These are phyloP conservation scores for Rhamnella rubrinervis DNA, from an alignment of 331 rosid genomes.

Conservation along the genomic window DNA sequence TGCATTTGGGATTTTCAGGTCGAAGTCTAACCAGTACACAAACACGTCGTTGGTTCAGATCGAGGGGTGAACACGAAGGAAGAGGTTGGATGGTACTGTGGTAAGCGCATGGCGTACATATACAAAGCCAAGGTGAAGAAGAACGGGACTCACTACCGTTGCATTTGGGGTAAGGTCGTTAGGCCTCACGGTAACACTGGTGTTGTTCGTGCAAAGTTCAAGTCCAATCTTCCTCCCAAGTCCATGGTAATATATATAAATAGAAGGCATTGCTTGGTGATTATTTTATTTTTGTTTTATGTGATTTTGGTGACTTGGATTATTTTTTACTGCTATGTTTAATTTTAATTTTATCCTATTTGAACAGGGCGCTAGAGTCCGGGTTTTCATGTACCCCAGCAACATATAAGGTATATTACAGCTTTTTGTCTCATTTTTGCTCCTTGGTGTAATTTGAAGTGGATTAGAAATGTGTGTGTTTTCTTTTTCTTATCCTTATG, in stretches of 20 bases:
- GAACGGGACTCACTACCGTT: constrained; percentile 73
- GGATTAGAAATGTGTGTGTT: too few relatives aligned
- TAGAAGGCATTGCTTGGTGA: too few relatives aligned
- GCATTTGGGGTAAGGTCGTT: constrained; percentile 78
- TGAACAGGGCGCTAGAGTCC: constrained; percentile 70
- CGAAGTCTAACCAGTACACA: constrained; percentile 82
- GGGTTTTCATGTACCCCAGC: constrained; percentile 88
- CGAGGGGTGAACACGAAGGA: constrained; percentile 83
- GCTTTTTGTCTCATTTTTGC: too few relatives aligned
- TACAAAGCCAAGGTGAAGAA: constrained; percentile 90
- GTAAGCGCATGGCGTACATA: constrained; percentile 75
- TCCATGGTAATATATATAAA: constrained; percentile 56
- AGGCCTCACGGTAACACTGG: constrained; percentile 90
- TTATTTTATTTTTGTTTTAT: not conserved
- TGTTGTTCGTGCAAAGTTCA: constrained; percentile 77
- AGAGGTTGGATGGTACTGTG: constrained; percentile 82
- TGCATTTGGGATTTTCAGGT: constrained; percentile 30
- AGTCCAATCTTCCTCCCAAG: constrained; percentile 79
- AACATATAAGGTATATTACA: constrained; percentile 52
- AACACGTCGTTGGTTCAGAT: constrained; percentile 72
- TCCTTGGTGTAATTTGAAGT: too few relatives aligned
- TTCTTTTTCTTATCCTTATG: not conserved
- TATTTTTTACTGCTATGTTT: too few relatives aligned
- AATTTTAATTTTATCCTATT: not conserved
- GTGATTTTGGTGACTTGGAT: not conserved